Percentiles rank a stretch among this genome's conserved stretches.
phyloP scores from a whole-genome alignment of 257 asterid species.

The Nicotiana tomentosiformis region DNA sequence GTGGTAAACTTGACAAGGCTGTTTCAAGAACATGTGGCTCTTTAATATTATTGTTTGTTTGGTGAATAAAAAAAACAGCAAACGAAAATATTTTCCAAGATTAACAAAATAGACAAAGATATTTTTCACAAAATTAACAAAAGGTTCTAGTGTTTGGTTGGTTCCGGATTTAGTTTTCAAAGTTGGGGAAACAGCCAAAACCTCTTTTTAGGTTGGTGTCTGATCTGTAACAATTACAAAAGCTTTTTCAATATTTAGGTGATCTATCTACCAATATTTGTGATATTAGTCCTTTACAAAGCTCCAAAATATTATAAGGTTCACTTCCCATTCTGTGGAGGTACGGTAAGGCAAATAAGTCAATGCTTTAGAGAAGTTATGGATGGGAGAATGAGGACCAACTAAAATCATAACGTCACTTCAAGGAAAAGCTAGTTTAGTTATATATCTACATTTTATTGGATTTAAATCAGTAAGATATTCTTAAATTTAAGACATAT shows the following conservation, averaged over 20 bases:
- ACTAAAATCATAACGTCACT: not conserved
- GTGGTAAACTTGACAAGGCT: not conserved
- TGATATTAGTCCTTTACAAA: not conserved
- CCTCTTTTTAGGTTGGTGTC: not conserved
- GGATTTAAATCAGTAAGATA: too few relatives aligned
- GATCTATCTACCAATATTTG: not conserved
- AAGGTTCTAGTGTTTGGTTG: not conserved
- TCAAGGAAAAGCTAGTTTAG: not conserved
- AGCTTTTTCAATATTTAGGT: not conserved
- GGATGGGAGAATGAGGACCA: not conserved
- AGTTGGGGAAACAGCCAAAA: not conserved
- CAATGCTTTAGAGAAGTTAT: too few relatives aligned
- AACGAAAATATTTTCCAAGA: not conserved
- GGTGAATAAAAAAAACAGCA: not conserved
- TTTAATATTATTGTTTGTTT: not conserved
- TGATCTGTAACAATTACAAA: not conserved
- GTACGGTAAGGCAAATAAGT: too few relatives aligned
- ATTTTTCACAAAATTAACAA: not conserved
- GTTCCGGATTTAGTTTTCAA: not conserved
- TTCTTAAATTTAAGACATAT: too few relatives aligned
- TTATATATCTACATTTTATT: too few relatives aligned
- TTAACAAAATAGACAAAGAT: not conserved
- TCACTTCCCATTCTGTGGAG: too few relatives aligned
- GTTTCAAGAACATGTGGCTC: not conserved
- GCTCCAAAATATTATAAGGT: not conserved